Conservation (phyloP, 2,329 filamentous ascomycete genomes). For the Rhexocercosporidium sp. region DNA sequence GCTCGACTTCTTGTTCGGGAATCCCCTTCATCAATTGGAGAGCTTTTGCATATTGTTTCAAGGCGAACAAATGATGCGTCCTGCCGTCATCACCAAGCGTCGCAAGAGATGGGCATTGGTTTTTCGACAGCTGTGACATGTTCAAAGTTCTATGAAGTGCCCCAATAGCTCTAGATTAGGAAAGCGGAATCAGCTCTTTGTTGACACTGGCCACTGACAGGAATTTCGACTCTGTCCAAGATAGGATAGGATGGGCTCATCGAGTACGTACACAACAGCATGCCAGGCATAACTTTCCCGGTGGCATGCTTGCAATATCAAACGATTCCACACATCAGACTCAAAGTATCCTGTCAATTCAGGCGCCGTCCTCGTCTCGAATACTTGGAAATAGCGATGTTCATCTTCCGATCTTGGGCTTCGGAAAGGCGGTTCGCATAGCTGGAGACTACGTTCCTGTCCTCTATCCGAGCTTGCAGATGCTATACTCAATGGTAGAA, state of each 20-base stretch:
- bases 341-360: slow-evolving; percentile 18
- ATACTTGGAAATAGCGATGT: slow-evolving; percentile 14
- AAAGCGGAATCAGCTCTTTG: no score
- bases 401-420: slow-evolving; percentile 5
- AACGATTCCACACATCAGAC: slow-evolving; percentile 7
- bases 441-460: background rate
- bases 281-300: slow-evolving; percentile 12
- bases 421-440: background rate
- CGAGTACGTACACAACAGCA: slow-evolving; percentile 1
- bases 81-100: background rate
- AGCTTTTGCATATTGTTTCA: slow-evolving; percentile 19
- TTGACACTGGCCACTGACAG: no score
- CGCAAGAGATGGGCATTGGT: background rate
- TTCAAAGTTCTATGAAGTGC: slow-evolving; percentile 14
- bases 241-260: no score
- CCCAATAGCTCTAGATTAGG: slow-evolving; percentile 3
- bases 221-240: no score
- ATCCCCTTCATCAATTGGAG: slow-evolving; percentile 12
- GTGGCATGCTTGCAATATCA: slow-evolving; percentile 10
- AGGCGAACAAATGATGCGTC: slow-evolving; percentile 13
- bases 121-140: background rate
- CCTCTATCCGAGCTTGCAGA: no score
- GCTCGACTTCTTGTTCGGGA: background rate
- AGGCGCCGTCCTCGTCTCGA: slow-evolving; percentile 8
- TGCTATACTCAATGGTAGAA: background rate